Evolutionary conservation across 805 yeast species (phyloP), one percentile per base, ranked within the genome.

Genomic region (Spathaspora girioi): DNA sequence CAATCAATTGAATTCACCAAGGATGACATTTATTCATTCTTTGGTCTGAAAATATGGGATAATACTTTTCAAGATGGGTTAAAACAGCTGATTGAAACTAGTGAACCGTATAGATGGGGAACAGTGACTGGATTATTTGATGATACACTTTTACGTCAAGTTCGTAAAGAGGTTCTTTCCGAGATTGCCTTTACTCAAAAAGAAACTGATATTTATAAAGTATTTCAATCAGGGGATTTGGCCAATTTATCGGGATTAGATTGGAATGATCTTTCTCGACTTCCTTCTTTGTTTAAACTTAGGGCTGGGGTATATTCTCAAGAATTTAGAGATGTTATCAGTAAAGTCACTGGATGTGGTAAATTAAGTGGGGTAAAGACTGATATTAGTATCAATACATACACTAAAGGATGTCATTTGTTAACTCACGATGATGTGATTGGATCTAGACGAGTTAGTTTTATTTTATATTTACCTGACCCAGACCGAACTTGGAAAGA

Each of bases 381-480:
- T 38, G 99, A 94, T 65, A 86, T 94, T 84, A 86, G 96, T 54
- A 82, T 94, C 58, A 93, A 94, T 64, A 85, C 96, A 2, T 94
- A 94, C 66, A 86, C 87, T 46, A 88, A 89, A 60, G 96, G 97
- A 1, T 94, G 98, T 63, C 99, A 94, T 69, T 73, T 94, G 51
- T 75, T 94, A 55, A 90, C 96, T 3, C 99, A 94, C 65, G 99
- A 94, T 69, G 99, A 94, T 66, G 99, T 94, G 31, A 94, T 94
- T 64, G 99, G 98, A 1, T 85, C 97, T 1, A 77, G 99, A 64
- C 76, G 97, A 52, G 92, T 94, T 29, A 88, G 97, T 59, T 94
- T 92, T 63, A 96, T 96, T 56, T 73, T 96, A 48, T 94, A 94
- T 65, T 71, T 94, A 65, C 96, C 97, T 0, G 97, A 92, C 44